Conservation (phyloP, 2,329 filamentous ascomycete species). For the Claviceps paspali region DNA sequence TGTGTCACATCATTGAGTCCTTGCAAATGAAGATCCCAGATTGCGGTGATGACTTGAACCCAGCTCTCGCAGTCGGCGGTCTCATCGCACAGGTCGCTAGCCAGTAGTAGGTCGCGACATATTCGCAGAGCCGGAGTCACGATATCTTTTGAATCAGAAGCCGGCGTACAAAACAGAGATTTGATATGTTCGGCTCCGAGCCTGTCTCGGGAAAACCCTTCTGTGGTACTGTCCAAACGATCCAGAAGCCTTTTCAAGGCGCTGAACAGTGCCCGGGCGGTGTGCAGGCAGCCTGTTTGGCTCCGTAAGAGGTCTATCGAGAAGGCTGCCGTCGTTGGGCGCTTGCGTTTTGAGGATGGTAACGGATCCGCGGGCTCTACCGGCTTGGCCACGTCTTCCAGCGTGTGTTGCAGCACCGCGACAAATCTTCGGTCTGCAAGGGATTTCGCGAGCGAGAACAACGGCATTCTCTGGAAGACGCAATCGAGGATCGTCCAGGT, state of each 20-base stretch:
- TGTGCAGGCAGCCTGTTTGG: constrained; percentile 25
- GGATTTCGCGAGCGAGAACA: constrained; percentile 53
- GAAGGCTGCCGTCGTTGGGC: constrained; percentile 20
- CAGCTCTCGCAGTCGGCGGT: constrained; percentile 27
- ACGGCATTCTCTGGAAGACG: constrained; percentile 49
- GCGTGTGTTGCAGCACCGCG: constrained; percentile 46
- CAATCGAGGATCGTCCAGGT: constrained; percentile 47
- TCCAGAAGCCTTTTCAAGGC: constrained; percentile 31
- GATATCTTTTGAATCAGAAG: constrained; percentile 29
- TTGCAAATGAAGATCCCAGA: constrained; percentile 42
- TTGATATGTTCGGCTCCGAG: constrained; percentile 44
- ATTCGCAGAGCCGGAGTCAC: constrained; percentile 29
- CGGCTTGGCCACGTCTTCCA: constrained; percentile 39
- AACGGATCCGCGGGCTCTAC: constrained; percentile 11
- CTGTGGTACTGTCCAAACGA: constrained; percentile 23
- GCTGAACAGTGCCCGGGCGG: constrained; percentile 32
- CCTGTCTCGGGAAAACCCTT: constrained; percentile 24
- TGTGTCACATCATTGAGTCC: constrained; percentile 30
- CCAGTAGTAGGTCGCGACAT: constrained; percentile 26
- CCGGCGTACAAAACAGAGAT: constrained; percentile 37
- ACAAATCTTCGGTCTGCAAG: constrained; percentile 57
- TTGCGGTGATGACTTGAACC: constrained; percentile 27
- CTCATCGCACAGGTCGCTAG: constrained; percentile 16
- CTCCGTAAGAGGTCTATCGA: constrained; percentile 25
- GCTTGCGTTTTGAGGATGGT: constrained; percentile 30